Base-by-base conservation (phyloP, 169 alveolate genomes). In the Toxoplasma gondii region DNA sequence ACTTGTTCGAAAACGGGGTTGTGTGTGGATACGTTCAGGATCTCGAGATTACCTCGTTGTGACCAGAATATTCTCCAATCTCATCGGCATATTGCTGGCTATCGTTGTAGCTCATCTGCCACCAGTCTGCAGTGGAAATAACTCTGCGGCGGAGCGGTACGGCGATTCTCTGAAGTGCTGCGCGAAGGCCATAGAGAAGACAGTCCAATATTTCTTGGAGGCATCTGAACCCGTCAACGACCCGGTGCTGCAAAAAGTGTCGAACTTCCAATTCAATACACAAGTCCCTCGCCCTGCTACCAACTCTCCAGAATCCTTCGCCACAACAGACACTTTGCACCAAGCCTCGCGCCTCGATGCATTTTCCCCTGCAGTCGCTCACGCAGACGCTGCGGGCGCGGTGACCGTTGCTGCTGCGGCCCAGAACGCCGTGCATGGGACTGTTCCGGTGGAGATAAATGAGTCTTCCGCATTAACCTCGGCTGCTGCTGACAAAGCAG, bases 31-130 rank as follows among this genome's bases (percentile, higher is more conserved):
- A 31, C 74, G 24, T 92, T 82, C 94, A 92, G 94, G 94, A 44
- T 49, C 58, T 16, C 54, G 69, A 80, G 88, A 92, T 49, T 92
- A 92, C 78, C 69, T 92, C 58, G 88, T n/a, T 39, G 82, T 86
- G 67, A 92, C 94, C n/a, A 91, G 94, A 34, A 92, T 92, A 43
- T 27, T 92, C 36, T 81, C 92, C 86, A 92, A 64, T 34, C 39
- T 92, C 24, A 31, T 92, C 86, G 94, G 94, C 87, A 92, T 92
- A 31, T 49, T 92, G 39, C 67, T 92, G 92, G 94, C 94, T 17
- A 38, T 92, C 45, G 67, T 92, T 29, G 86, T 92, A 58, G 67
- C 94, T 19, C 94, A 92, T 34, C 38, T 92, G 88, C 94, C 94
- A 22, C 94, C 94, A 0, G 74, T 39, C 7, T 90, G 92, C 27